Percentiles rank a stretch among this genome's conserved stretches.
These are phyloP conservation scores for Boletus rex-veris DNA, from an alignment of 768 basidiomycete species.

Conservation along the genomic window DNA sequence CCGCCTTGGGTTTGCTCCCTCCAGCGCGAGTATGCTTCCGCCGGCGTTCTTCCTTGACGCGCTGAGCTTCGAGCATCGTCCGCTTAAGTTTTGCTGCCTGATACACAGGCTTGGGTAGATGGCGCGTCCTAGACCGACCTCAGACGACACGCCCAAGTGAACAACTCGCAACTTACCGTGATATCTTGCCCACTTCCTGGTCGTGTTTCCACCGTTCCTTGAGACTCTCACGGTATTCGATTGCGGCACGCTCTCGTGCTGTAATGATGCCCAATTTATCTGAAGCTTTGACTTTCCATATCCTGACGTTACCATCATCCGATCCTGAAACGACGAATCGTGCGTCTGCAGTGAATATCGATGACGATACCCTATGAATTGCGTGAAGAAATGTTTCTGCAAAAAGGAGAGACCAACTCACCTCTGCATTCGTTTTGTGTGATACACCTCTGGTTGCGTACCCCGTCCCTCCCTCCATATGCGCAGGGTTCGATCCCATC, in stretches of 20 bases:
- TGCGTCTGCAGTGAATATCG: slow-evolving; percentile 85
- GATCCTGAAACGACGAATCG: slow-evolving; percentile 89
- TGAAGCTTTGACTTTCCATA: slow-evolving; percentile 93
- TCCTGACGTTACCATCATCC: slow-evolving; percentile 90
- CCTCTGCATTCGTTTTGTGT: slow-evolving; percentile 99
- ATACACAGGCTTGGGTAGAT: slow-evolving; percentile 89
- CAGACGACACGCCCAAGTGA: slow-evolving; percentile 2
- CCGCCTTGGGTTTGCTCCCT: slow-evolving; percentile 83
- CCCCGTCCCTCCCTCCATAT: slow-evolving; percentile 91
- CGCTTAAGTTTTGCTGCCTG: slow-evolving; percentile 83
- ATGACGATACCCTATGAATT: slow-evolving; percentile 71
- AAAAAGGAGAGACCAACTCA: slow-evolving; percentile 27
- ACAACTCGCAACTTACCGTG: slow-evolving; percentile 52
- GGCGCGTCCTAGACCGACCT: slow-evolving; percentile 52
- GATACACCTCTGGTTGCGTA: slow-evolving; percentile 83
- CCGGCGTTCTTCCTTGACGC: slow-evolving; percentile 91
- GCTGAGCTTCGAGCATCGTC: slow-evolving; percentile 86
- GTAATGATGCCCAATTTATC: slow-evolving; percentile 91
- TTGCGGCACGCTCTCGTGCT: slow-evolving; percentile 83
- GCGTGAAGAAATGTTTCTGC: background rate
- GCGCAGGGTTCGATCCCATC: slow-evolving; percentile 92
- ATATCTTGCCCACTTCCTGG: slow-evolving; percentile 72
- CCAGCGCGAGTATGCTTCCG: slow-evolving; percentile 86
- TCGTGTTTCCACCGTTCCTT: slow-evolving; percentile 88
- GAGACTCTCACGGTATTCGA: slow-evolving; percentile 89